phyloP scores from a whole-genome alignment of 169 alveolate species.

The Ichthyophthirius multifiliis region DNA sequence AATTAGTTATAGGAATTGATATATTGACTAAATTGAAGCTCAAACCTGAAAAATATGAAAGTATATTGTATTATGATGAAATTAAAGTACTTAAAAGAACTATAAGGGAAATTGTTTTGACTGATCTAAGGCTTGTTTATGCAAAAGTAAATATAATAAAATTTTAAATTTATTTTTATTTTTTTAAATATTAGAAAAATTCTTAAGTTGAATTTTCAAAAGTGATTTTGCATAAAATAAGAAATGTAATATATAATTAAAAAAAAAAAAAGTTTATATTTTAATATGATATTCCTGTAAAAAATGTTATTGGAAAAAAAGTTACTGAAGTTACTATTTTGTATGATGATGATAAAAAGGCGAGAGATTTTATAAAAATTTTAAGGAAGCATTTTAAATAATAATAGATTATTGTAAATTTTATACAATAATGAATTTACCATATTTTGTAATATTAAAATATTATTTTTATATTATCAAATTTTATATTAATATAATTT shows the following conservation, averaged over 20 bases:
- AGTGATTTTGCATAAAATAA: not conserved
- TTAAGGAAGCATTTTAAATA: no score
- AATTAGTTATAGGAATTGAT: slow-evolving; percentile 35
- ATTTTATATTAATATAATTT: no score
- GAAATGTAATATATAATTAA: not conserved
- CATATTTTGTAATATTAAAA: no score
- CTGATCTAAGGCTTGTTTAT: slow-evolving; percentile 31
- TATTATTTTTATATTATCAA: no score
- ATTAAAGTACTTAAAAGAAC: slow-evolving; percentile 7
- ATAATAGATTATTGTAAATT: no score
- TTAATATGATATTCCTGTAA: not conserved
- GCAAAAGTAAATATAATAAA: slow-evolving; percentile 9
- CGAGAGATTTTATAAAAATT: no score
- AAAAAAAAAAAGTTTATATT: not conserved
- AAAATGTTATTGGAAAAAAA: no score
- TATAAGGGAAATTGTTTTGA: slow-evolving; percentile 14
- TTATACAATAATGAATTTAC: no score
- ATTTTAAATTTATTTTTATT: no score
- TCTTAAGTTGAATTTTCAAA: not conserved
- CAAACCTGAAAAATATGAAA: slow-evolving; percentile 13
- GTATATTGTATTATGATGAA: slow-evolving; percentile 21
- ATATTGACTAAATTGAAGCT: slow-evolving; percentile 22
- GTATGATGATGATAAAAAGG: no score
- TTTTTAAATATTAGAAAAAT: not conserved
- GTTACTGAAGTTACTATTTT: no score